Base-by-base conservation (phyloP, 83 land plant genomes). In the Picea engelmannii region DNA sequence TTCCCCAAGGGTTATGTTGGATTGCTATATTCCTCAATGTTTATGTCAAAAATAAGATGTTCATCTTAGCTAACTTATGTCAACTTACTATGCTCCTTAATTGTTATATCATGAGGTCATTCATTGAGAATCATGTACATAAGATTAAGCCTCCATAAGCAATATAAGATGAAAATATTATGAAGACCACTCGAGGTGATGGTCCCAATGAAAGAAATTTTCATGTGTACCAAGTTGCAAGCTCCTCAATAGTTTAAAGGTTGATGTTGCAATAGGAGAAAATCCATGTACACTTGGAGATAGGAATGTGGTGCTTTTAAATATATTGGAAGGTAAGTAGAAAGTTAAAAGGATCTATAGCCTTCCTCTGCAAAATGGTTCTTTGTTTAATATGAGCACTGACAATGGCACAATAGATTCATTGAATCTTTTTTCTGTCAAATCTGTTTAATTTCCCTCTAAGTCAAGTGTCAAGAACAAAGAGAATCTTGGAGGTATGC, bases 381-480 rank as follows among this genome's bases (percentile, higher is more conserved):
- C 91, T 16, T 82, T 59, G 9, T 49, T 85, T 76, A 86, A 91
- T 68, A 88, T 80, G 6, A 91, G 93, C 66, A 83, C 87, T 75
- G 85, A 88, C 31, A 89, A 89, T 82, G 90, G 93, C 83, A 91
- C 93, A 47, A 91, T 91, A 60, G 91, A 91, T 76, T 91, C 93
- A 35, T 83, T 84, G 67, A 82, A 58, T 47, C 59, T 73, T 66
- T 76, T 73, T 27, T 42, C 61, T 71, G 62, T 81, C 15, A 71
- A 63, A 63, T 62, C 63, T 13, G 62, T 12, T 31, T 31, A 31
- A 31, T 82, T 78, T 49, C 82, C 60, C 11, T 80, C 73, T 16
- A 44, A 76, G 9, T 76, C 83, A 11, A 81, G 59, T 69, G 35
- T 64, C 47, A 62, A 78, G 17, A 81, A 47, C 21, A 79, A 76